Evolutionary conservation across 2,329 filamentous ascomycete genomes (phyloP).

Genomic region (Amphichorda felina): DNA sequence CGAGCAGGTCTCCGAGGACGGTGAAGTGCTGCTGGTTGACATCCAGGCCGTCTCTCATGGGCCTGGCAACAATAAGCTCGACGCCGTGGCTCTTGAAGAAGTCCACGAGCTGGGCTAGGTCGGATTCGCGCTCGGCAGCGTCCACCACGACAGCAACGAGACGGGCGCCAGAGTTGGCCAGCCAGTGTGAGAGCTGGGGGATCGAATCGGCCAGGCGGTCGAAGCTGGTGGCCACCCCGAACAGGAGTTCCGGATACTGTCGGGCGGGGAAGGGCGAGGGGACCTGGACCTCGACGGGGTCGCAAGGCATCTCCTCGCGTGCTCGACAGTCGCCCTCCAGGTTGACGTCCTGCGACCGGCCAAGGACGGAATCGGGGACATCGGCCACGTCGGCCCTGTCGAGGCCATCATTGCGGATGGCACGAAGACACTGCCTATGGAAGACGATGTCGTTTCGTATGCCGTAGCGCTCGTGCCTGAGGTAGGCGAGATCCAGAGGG

Average conservation of each 20-base stretch:
- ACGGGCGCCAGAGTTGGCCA: conserved; percentile 34
- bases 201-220: conserved; percentile 37
- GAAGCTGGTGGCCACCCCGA: conserved; percentile 43
- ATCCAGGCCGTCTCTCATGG: conserved; percentile 17
- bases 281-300: conserved; percentile 34
- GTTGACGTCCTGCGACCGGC: conserved; percentile 14
- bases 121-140: conserved; percentile 7
- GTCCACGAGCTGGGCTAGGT: conserved; percentile 15
- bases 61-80: conserved; percentile 19
- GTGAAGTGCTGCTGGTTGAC: conserved; percentile 46
- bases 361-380: conserved; percentile 21
- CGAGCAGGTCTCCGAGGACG: conserved; percentile 36
- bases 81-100: conserved; percentile 17
- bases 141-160: conserved; percentile 41
- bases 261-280: conserved; percentile 27
- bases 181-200: conserved; percentile 42
- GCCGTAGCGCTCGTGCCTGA: conserved; percentile 14
- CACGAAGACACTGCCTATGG: conserved; percentile 30
- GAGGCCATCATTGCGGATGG: conserved; percentile 16
- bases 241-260: conserved; percentile 38
- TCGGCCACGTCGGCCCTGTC: conserved; percentile 24
- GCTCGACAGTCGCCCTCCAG: conserved; percentile 14
- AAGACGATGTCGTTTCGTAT: conserved; percentile 30
- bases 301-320: conserved; percentile 15
- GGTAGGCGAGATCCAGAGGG: conserved; percentile 14